These are phyloP conservation scores for Hymenoscyphus infarciens DNA, from an alignment of 2,329 filamentous ascomycete species.

Conservation along the genomic window DNA sequence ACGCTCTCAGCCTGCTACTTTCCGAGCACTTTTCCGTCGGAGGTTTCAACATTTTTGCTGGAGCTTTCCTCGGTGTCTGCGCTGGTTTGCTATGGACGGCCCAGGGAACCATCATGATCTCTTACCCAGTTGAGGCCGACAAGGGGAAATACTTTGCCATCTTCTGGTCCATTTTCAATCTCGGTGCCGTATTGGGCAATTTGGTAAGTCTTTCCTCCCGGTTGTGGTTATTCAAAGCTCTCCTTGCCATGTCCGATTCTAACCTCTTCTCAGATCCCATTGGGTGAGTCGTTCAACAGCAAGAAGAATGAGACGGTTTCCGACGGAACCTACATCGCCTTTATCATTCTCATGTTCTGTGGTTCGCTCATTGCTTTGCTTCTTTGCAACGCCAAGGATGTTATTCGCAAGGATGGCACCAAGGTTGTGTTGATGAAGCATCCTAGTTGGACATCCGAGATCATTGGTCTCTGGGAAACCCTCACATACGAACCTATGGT, in stretches of 20 bases:
- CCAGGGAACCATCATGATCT: slow-evolving; percentile 85
- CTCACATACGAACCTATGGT: slow-evolving; percentile 69
- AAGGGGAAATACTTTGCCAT: slow-evolving; percentile 87
- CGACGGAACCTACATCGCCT: slow-evolving; percentile 84
- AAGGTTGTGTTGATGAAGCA: slow-evolving; percentile 86
- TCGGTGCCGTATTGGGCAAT: slow-evolving; percentile 83
- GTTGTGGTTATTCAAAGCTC: not conserved
- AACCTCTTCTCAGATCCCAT: slow-evolving; percentile 52
- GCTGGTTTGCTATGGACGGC: slow-evolving; percentile 79
- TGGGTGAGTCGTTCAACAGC: slow-evolving; percentile 66
- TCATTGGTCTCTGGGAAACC: slow-evolving; percentile 72
- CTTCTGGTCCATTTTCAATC: slow-evolving; percentile 96
- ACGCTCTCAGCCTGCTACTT: slow-evolving; percentile 66
- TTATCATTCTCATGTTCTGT: slow-evolving; percentile 75
- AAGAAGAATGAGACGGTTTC: slow-evolving; percentile 49
- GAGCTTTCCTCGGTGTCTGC: slow-evolving; percentile 72
- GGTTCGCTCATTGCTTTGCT: slow-evolving; percentile 67
- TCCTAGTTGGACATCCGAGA: slow-evolving; percentile 78
- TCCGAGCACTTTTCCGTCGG: slow-evolving; percentile 66
- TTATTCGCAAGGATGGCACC: slow-evolving; percentile 74
- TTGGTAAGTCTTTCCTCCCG: slow-evolving; percentile 40
- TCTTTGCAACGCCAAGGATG: slow-evolving; percentile 66
- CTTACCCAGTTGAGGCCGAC: slow-evolving; percentile 73
- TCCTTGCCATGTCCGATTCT: not conserved
- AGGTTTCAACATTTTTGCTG: slow-evolving; percentile 73